Evolutionary conservation across 345 rosid genomes (phyloP).

Genomic region (Eucalyptus decipiens): DNA sequence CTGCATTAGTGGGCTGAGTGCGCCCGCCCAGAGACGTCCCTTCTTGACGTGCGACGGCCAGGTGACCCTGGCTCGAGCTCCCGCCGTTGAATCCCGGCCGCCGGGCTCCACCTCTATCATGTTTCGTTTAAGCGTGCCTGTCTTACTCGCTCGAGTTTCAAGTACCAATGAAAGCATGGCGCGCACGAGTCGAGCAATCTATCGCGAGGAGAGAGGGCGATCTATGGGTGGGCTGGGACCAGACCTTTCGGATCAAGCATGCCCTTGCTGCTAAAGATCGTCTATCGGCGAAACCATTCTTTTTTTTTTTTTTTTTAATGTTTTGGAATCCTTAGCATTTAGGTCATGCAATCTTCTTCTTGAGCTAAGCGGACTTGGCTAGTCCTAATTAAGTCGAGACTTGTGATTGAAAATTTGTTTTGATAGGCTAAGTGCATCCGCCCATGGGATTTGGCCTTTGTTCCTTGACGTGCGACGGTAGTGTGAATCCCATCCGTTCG

Average conservation of each 20-base stretch:
- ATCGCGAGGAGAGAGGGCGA: fast-evolving
- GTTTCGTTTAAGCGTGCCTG: neutral
- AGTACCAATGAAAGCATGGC: neutral
- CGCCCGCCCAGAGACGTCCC: neutral
- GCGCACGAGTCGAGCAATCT: neutral
- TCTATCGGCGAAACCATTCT: neutral
- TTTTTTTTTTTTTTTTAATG: too few species aligned
- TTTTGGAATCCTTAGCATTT: too few species aligned
- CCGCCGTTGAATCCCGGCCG: constrained; percentile 9
- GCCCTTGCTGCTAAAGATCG: neutral
- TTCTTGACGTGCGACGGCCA: neutral
- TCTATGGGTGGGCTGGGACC: neutral
- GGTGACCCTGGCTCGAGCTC: neutral
- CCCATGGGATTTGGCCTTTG: too few species aligned
- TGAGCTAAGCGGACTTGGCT: neutral
- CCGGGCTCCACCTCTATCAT: neutral
- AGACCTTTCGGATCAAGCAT: neutral
- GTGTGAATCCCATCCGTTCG: neutral
- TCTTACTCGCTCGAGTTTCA: neutral
- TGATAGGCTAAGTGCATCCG: too few species aligned
- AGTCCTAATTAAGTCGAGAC: too few species aligned
- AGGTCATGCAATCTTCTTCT: too few species aligned
- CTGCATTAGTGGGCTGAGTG: neutral
- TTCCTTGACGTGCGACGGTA: neutral
- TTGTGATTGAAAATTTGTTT: too few species aligned